phyloP scores from a whole-genome alignment of 768 basidiomycete genomes.

The Hebeloma cylindrosporum region DNA sequence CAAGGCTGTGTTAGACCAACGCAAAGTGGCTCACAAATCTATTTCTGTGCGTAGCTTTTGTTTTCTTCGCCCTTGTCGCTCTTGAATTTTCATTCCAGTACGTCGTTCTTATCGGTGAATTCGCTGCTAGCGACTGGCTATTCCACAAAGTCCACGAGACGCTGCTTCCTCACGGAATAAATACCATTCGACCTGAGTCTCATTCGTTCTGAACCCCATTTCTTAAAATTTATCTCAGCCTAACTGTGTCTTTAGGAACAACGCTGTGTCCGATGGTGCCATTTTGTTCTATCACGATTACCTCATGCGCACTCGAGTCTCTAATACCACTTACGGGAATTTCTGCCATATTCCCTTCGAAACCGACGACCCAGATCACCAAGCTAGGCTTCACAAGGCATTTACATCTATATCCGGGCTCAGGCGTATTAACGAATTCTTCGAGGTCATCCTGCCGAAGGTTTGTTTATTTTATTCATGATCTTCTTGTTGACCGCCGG shows the following conservation, averaged over 20 bases:
- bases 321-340: constrained; percentile 45
- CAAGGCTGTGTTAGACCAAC: constrained; percentile 26
- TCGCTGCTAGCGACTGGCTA: constrained; percentile 56
- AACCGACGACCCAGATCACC: constrained; percentile 35
- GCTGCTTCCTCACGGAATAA: constrained; percentile 39
- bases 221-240: constrained; percentile 35
- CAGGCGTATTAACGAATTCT: constrained; percentile 31
- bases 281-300: constrained; percentile 40
- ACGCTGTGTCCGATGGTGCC: constrained; percentile 50
- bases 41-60: constrained; percentile 26
- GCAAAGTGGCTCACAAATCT: constrained; percentile 18
- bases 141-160: no score
- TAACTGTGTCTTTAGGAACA: constrained; percentile 22
- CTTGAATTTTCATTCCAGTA: not conserved
- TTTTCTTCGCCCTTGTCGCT: not conserved
- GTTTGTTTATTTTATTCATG: not conserved
- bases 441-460: constrained; percentile 20
- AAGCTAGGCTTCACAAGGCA: constrained; percentile 21
- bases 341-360: constrained; percentile 21
- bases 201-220: constrained; percentile 50
- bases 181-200: constrained; percentile 37
- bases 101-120: constrained; percentile 47
- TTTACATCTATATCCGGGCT: constrained; percentile 32
- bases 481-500: constrained; percentile 22
- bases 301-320: constrained; percentile 43